These are phyloP conservation scores for Moniliophthora roreri DNA, from an alignment of 1,284 basidiomycete genomes.

Conservation along the genomic window DNA sequence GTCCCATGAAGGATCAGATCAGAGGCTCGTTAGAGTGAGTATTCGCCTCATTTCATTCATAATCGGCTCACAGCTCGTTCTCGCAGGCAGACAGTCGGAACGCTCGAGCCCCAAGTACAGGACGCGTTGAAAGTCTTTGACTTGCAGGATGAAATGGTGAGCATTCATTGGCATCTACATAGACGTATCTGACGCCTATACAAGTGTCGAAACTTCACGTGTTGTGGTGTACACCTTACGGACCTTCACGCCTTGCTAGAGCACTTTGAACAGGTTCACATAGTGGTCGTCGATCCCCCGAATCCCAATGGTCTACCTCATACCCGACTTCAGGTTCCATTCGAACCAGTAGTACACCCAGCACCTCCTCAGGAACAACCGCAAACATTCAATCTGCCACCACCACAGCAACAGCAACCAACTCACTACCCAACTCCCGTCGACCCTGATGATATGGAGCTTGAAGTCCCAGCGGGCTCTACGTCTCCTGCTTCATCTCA, in stretches of 20 bases:
- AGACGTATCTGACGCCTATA: slow-evolving; percentile 7
- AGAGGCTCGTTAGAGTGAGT: slow-evolving; percentile 64
- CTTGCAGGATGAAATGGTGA: slow-evolving; percentile 67
- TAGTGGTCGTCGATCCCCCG: slow-evolving; percentile 63
- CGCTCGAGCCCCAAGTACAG: slow-evolving; percentile 46
- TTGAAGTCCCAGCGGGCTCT: slow-evolving; percentile 44
- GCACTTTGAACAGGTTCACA: slow-evolving; percentile 85
- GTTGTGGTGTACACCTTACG: slow-evolving; percentile 76
- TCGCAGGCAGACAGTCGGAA: slow-evolving; percentile 46
- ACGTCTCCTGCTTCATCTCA: slow-evolving; percentile 42
- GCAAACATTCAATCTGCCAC: slow-evolving; percentile 15
- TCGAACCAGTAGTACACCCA: slow-evolving; percentile 37
- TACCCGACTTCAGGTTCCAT: slow-evolving; percentile 43
- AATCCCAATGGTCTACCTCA: slow-evolving; percentile 39
- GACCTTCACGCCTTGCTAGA: slow-evolving; percentile 86
- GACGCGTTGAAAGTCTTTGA: slow-evolving; percentile 69
- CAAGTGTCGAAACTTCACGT: slow-evolving; percentile 80
- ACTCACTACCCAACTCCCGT: slow-evolving; percentile 43
- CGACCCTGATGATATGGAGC: slow-evolving; percentile 80
- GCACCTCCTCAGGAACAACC: slow-evolving; percentile 21
- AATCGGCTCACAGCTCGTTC: slow-evolving; percentile 52
- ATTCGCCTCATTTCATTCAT: slow-evolving; percentile 17
- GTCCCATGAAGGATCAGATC: slow-evolving; percentile 55
- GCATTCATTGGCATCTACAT: slow-evolving; percentile 24
- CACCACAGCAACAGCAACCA: slow-evolving; percentile 17